Percentiles rank a stretch among this genome's conserved stretches.
Conservation (phyloP, 257 asterid species). For the Penstemon newberryi region DNA sequence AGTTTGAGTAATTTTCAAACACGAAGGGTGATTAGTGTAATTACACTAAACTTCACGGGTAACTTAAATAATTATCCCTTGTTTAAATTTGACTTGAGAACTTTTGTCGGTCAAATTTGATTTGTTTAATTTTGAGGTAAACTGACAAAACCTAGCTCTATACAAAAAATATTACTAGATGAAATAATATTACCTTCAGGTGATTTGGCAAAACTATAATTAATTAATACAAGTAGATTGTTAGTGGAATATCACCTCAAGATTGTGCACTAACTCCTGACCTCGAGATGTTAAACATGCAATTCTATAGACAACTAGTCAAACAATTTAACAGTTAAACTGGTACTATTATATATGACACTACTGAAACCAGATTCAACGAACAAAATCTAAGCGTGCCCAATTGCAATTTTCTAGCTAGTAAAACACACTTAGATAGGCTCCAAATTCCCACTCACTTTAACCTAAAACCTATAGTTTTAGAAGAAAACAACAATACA, state of each 20-base stretch:
- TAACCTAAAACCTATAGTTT: not conserved
- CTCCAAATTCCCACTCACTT: slow-evolving; percentile 9
- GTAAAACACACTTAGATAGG: slow-evolving; percentile 16
- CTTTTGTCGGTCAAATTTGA: too few species aligned
- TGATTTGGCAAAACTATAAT: not conserved
- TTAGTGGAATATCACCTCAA: slow-evolving; percentile 5
- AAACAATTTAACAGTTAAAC: not conserved
- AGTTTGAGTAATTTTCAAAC: too few species aligned
- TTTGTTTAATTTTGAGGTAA: too few species aligned
- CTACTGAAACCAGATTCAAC: slow-evolving; percentile 11
- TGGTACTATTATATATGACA: not conserved
- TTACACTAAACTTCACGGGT: too few species aligned
- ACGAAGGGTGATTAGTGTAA: too few species aligned
- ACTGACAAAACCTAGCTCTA: too few species aligned
- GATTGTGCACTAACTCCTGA: slow-evolving; percentile 21
- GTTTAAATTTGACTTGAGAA: too few species aligned
- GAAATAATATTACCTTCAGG: not conserved
- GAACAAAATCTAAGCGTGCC: slow-evolving; percentile 25
- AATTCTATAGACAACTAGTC: slow-evolving; percentile 9
- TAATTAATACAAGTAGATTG: not conserved
- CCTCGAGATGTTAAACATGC: slow-evolving; percentile 25
- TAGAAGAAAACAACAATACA: not conserved
- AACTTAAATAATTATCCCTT: too few species aligned
- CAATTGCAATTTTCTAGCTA: not conserved
- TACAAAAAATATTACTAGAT: too few species aligned